These are phyloP conservation scores for Terana coerulea DNA, from an alignment of 768 basidiomycete genomes.

Conservation along the genomic window DNA sequence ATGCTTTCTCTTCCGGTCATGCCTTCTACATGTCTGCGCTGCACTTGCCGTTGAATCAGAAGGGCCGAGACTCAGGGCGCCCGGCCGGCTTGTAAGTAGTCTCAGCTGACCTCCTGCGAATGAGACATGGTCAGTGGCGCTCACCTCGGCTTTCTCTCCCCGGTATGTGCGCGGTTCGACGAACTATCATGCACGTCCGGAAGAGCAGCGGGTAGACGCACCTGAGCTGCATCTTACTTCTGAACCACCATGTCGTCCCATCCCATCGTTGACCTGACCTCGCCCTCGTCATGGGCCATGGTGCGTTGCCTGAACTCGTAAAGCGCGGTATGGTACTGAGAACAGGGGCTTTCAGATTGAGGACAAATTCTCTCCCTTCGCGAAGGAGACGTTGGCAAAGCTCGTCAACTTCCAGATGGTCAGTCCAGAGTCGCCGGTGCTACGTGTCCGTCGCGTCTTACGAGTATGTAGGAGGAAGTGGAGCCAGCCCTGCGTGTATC, in stretches of 20 bases:
- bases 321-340: too few relatives aligned
- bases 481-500: constrained; percentile 75
- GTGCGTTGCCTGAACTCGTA: too few relatives aligned
- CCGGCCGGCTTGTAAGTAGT: too few relatives aligned
- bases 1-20: too few relatives aligned
- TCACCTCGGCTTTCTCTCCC: background rate
- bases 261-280: constrained; percentile 74
- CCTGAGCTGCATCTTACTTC: background rate
- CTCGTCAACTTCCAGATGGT: constrained; percentile 86
- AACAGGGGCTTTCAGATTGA: constrained; percentile 52
- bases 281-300: constrained; percentile 84
- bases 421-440: background rate
- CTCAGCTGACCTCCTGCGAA: background rate
- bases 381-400: constrained; percentile 80
- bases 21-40: too few relatives aligned
- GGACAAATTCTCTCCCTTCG: constrained; percentile 89
- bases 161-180: constrained; percentile 4
- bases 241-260: constrained; percentile 48
- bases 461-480: constrained; percentile 69
- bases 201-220: background rate
- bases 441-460: background rate
- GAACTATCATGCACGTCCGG: background rate
- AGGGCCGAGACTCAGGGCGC: too few relatives aligned
- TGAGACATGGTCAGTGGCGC: constrained; percentile 1
- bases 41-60: too few relatives aligned